Evolutionary conservation across 495 filamentous ascomycete species (phyloP), one percentile per base, ranked within the genome.

Genomic region (Margaritispora aquatica): DNA sequence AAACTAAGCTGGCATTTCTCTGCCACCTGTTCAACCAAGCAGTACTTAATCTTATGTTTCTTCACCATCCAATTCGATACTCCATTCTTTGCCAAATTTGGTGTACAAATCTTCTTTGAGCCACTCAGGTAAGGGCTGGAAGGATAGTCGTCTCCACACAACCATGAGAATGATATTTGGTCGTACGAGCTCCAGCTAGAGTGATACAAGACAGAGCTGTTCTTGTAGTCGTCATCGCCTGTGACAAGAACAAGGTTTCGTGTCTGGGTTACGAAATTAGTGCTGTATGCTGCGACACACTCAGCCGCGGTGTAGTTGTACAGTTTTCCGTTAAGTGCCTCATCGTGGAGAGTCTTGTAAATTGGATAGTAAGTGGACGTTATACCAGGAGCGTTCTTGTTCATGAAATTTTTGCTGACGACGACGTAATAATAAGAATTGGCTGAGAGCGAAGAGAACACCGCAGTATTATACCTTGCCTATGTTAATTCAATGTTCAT

Each of bases 381-480:
- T n/a, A 44, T 8, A 2, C 38, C 38, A 44, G 38, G 7, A 15
- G 38, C 38, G 19, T 44, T 17, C 19, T 44, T 44, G 7, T 49
- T 36, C 21, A 70, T 51, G 52, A 76, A 72, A 0, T 64, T 62
- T 38, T 69, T 54, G 17, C 63, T 66, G 20, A 71, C 71, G 7
- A 71, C 58, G 10, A 72, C 58, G 5, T 71, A 60, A 1, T 68
- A 66, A 51, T 74, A 76, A 27, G 73, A 61, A 49, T 71, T 68
- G 9, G 71, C 71, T 0, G 68, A 69, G 5, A 76, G 65, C 1
- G 72, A 68, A 27, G 72, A 61, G 60, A 77, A 76, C 1, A 77
- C 63, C 3, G 70, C 69, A 1, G 71, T 75, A 48, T 77, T 76
- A 54, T 75, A 76, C 48, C 70, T 77, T 54, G 17, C 8, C 26